Base-by-base conservation (phyloP, 1,284 basidiomycete species). In the Cryptococcus sp. region DNA sequence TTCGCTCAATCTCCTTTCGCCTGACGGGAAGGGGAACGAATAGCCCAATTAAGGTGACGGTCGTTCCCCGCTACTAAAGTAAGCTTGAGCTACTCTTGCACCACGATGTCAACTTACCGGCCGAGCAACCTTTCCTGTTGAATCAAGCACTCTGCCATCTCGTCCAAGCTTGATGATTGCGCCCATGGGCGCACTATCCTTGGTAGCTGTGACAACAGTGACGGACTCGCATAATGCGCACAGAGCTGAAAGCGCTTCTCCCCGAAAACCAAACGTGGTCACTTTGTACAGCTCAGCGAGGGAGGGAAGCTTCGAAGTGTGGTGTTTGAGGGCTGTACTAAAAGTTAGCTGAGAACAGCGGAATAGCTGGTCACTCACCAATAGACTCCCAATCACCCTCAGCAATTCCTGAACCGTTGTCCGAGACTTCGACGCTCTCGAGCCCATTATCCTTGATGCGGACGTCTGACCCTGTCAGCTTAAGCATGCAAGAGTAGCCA, bases 221-320 rank as follows among this genome's bases (percentile, higher is more conserved):
- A 96, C 84, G 0, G 80, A 79, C 50, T 90, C 87, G 53, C 87
- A 86, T 1, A 98, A 80, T 1, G 92, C 91, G 70, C 94, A 99
- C 0, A 99, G 82, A 0, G 93, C 93, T 1, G 92, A 91, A 0
- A 99, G 82, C 0, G 96, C 96, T 78, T 99, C 96, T 17, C 96
- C 96, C 35, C 95, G 86, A 71, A 99, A 99, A 0, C 96, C 96
- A 76, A 98, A 98, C 0, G 94, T 94, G 2, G 81, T 80, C 5
- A 99, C 86, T 0, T 84, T 80, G 0, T 85, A 81, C 1, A 99
- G 84, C 68, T 93, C 90, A 3, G 85, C 81, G 69, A 90, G 91
- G 1, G 86, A 84, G 0, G 86, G 79, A 0, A 99, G 82, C 75
- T 99, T 99, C 16, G 94, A 97, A 0, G 95, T 99, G 74, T 94